phyloP scores from a whole-genome alignment of 1,139 yeast species.

The Protomyces macrosporus region DNA sequence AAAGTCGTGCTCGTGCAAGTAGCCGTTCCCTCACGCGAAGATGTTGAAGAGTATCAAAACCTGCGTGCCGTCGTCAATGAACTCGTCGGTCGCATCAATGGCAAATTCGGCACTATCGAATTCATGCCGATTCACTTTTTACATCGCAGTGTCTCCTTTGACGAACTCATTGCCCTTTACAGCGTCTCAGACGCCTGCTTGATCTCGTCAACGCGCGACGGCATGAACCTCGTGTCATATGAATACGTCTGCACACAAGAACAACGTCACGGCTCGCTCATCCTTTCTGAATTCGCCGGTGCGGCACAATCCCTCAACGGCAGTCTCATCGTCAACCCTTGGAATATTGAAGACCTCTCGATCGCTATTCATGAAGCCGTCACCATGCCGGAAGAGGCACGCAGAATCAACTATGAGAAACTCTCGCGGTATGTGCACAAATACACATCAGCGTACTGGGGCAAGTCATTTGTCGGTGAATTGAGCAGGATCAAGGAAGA shows the following conservation, averaged over 20 bases:
- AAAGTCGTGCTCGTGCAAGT: constrained; percentile 93
- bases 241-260: constrained; percentile 96
- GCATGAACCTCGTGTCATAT: constrained; percentile 93
- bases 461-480: constrained; percentile 90
- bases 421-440: constrained; percentile 81
- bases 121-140: constrained; percentile 95
- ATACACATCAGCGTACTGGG: constrained; percentile 95
- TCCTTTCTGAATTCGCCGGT: constrained; percentile 92
- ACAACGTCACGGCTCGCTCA: constrained; percentile 75
- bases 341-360: constrained; percentile 94
- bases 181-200: constrained; percentile 82
- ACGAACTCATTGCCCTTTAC: constrained; percentile 84
- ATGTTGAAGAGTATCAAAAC: constrained; percentile 95
- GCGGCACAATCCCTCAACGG: constrained; percentile 98
- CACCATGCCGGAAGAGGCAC: constrained; percentile 77
- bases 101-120: constrained; percentile 92
- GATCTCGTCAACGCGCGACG: constrained; percentile 86
- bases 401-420: constrained; percentile 68
- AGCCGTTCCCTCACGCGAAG: constrained; percentile 97
- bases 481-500: constrained; percentile 44
- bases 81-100: constrained; percentile 92
- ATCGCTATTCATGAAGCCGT: constrained; percentile 81
- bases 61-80: constrained; percentile 91
- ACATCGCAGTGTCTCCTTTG: constrained; percentile 86
- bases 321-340: constrained; percentile 87